Base-by-base conservation (phyloP, 768 basidiomycete genomes). In the Agrocybe praecox region DNA sequence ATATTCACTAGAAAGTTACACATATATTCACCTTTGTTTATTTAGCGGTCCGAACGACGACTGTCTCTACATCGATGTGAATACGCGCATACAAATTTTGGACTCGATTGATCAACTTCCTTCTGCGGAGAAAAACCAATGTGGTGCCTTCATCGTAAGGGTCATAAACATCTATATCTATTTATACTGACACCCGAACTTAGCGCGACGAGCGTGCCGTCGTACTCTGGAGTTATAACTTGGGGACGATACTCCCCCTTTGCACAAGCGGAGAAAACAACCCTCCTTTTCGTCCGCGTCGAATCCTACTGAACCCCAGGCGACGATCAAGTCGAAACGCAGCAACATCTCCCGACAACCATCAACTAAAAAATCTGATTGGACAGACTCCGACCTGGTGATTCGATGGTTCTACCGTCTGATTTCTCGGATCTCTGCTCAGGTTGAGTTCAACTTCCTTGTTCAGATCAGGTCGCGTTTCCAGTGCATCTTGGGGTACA, bases 51-150 rank as follows among this genome's bases (percentile, higher is more conserved):
- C 82, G 7, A 73, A 80, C 32, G 81, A 81, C 15, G 68, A 73
- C 26, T 84, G 81, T 43, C 80, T 90, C 50, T 84, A 83, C 63
- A 85, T 96, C 59, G 92, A 94, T 71, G 74, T 78, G 50, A 84
- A 90, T 64, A 94, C 92, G 0, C 88, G 92, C 29, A 94, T 96
- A 52, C 93, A 96, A 67, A 85, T 96, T 57, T 72, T 96, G 19
- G 86, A 87, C 52, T 80, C 81, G 36, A 85, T 94, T 61, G 68
- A 73, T 33, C 77, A 81, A 49, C 76, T 96, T 33, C 87, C 88
- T 1, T 75, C 81, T 34, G 92, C 92, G 3, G 90, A 94, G 67
- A 94, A 93, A 74, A 92, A 94, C 52, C 92, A 94, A 62, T 92
- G 89, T 47, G 92, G 87, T 17, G 93, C 93, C 1, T 95, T 95